Conservation (phyloP, 495 filamentous ascomycete species). For the Gamarada debralockiae region DNA sequence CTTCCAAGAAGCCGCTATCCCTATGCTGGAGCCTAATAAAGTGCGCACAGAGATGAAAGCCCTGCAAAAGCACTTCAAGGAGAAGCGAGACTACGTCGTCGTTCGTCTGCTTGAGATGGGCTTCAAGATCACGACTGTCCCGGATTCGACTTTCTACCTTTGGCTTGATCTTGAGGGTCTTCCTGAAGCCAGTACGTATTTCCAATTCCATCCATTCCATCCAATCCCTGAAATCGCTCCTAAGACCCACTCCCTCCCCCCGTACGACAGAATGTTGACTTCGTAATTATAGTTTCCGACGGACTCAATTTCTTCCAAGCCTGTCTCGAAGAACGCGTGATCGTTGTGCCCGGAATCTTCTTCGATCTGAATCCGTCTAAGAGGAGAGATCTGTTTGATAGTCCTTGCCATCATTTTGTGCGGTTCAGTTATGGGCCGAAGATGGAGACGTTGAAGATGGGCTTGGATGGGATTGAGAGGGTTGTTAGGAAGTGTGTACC, state of each 20-base stretch:
- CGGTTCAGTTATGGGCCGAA: conserved; percentile 86
- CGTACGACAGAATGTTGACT: too few relatives aligned
- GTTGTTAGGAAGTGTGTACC: conserved; percentile 61
- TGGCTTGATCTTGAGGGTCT: conserved; percentile 68
- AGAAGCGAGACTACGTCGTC: conserved; percentile 88
- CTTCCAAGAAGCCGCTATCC: conserved; percentile 90
- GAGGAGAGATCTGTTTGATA: conserved; percentile 87
- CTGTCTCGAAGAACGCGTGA: conserved; percentile 86
- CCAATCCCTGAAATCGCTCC: too few relatives aligned
- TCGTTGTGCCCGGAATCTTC: conserved; percentile 92
- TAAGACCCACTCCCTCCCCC: too few relatives aligned
- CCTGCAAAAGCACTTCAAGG: conserved; percentile 54
- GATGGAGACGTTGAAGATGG: conserved; percentile 81
- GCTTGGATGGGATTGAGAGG: conserved; percentile 85
- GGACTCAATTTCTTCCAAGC: conserved; percentile 96
- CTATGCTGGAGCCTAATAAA: conserved; percentile 80
- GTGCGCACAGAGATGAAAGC: conserved; percentile 87
- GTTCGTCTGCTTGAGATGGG: conserved; percentile 74
- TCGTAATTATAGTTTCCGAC: conserved; percentile 68
- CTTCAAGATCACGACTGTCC: conserved; percentile 72
- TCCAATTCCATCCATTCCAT: too few relatives aligned
- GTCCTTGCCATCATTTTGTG: conserved; percentile 93
- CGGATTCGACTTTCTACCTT: conserved; percentile 92
- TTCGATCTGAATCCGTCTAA: conserved; percentile 90
- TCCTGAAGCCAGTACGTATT: conserved; percentile 50